Base-by-base conservation (phyloP, 345 rosid species). In the Syzygium aromaticum region DNA sequence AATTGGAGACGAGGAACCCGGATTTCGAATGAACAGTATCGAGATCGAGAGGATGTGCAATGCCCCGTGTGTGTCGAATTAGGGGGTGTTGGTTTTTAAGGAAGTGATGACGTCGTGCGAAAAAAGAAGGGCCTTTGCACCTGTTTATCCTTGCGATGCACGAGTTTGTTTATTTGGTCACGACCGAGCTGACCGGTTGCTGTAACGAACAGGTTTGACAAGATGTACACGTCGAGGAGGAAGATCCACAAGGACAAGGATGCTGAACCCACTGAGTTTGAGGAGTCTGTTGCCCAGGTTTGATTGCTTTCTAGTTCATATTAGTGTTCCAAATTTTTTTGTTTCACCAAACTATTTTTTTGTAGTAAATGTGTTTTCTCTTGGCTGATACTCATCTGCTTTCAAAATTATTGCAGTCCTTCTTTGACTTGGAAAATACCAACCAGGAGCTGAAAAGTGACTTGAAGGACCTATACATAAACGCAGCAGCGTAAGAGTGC, bases 211-310 rank as follows among this genome's bases (percentile, higher is more conserved):
- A 73, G 82, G 49, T 38, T 25, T 52, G 88, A 25, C 52, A 93
- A 92, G 90, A 96, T 96, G 99, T 96, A 89, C 87, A 93, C 99
- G 0, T 89, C 96, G 1, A 92, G 92, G 91, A 94, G 94, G 90
- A 96, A 96, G 88, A 95, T 96, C 87, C 94, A 90, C 88, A 96
- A 96, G 89, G 99, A 96, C 22, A 93, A 94, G 88, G 96, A 94
- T 91, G 96, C 88, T 25, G 99, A 94, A 49, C 96, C 96, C 82
- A 88, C 95, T 30, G 98, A 96, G 64, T 94, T 95, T 52, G 98
- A 96, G 94, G 98, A 95, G 91, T 91, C 95, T 3, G 96, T 95
- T 88, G 99, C 97, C 21, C 98, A 95, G 94, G 98, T 94, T 89
- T 38, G 15, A 33, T 73, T 82, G 25, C 5, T 53, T 63, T 33